Conservation (phyloP, 2,329 filamentous ascomycete species). For the Pseudogymnoascus verrucosus region DNA sequence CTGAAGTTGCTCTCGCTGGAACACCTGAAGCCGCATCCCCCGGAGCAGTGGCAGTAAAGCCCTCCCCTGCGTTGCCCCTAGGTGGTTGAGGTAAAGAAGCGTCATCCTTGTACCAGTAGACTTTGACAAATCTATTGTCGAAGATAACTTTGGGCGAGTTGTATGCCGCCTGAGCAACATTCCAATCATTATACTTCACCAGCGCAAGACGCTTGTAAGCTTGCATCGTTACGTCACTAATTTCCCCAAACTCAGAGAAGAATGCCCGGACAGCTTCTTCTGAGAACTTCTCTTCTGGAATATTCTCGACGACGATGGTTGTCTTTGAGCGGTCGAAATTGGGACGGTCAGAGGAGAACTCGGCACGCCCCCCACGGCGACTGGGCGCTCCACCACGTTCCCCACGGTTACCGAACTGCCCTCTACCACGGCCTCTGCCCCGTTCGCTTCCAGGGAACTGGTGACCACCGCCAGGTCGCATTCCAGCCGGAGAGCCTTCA, state of each 20-base stretch:
- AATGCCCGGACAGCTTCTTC: constrained; percentile 59
- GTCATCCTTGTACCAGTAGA: constrained; percentile 65
- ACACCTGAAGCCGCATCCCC: constrained; percentile 21
- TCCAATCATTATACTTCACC: constrained; percentile 60
- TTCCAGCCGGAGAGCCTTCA: constrained; percentile 15
- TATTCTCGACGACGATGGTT: constrained; percentile 68
- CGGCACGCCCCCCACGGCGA: constrained; percentile 32
- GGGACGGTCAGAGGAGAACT: constrained; percentile 58
- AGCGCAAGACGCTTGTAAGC: constrained; percentile 57
- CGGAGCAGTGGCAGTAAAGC: constrained; percentile 21
- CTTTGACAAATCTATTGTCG: constrained; percentile 78
- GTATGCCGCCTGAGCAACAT: constrained; percentile 61
- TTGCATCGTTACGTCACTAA: constrained; percentile 58
- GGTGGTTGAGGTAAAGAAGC: constrained; percentile 24
- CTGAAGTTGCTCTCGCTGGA: constrained; percentile 19
- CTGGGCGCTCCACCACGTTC: constrained; percentile 14
- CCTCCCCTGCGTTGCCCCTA: constrained; percentile 12
- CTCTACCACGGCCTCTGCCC: constrained; percentile 29
- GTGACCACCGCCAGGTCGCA: constrained; percentile 16
- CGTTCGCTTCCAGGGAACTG: constrained; percentile 16
- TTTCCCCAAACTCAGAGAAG: constrained; percentile 63
- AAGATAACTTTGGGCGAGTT: constrained; percentile 73
- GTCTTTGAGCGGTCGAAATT: constrained; percentile 55
- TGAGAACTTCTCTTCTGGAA: constrained; percentile 61
- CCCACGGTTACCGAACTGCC: constrained; percentile 24